Conservation (phyloP, 306 rosid genomes). For the Dryas alaskensis region DNA sequence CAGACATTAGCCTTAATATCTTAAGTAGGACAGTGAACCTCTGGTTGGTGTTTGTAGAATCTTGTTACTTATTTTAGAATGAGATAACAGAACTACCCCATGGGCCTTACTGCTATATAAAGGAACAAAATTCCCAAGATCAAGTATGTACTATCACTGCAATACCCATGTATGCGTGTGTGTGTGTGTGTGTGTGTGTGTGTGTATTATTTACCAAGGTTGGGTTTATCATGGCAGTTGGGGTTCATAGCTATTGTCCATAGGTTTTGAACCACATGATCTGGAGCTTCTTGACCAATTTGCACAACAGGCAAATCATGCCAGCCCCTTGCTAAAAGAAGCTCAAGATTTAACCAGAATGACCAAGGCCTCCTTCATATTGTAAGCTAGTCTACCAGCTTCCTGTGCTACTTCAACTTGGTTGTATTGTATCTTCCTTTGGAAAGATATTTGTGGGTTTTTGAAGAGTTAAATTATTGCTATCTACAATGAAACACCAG, state of each 20-base stretch:
- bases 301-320: neutral
- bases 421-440: neutral
- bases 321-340: neutral
- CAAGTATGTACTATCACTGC: too few species aligned
- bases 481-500: neutral
- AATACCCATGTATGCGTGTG: too few species aligned
- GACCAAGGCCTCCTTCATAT: neutral
- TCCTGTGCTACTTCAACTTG: neutral
- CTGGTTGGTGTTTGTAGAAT: neutral
- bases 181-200: too few species aligned
- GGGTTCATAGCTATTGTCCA: neutral
- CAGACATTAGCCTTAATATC: neutral
- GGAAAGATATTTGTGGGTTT: neutral
- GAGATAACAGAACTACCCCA: too few species aligned
- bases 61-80: too few species aligned
- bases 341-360: neutral
- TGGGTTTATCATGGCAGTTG: too few species aligned
- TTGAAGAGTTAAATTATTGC: neutral
- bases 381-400: neutral
- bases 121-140: too few species aligned
- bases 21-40: neutral
- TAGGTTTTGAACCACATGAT: neutral
- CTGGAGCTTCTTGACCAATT: neutral
- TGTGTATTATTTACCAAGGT: too few species aligned
- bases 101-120: too few species aligned